These are phyloP conservation scores for Ophiobolus disseminans DNA, from an alignment of 2,329 filamentous ascomycete genomes.

Conservation along the genomic window DNA sequence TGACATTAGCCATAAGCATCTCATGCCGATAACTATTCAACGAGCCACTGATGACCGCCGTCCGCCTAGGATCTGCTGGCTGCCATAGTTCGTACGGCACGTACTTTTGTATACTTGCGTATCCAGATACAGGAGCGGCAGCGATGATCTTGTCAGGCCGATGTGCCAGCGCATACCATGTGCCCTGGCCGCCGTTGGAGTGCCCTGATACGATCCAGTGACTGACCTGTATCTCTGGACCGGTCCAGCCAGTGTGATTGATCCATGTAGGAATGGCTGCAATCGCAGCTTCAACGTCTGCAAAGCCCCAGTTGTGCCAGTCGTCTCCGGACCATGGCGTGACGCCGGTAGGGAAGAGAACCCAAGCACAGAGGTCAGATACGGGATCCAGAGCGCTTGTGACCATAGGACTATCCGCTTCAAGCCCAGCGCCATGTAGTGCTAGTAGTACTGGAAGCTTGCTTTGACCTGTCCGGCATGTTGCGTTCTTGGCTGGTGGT, in stretches of 20 bases:
- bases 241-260: constrained; percentile 55
- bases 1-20: constrained; percentile 59
- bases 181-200: constrained; percentile 67
- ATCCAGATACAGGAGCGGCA: constrained; percentile 64
- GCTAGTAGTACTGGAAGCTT: constrained; percentile 58
- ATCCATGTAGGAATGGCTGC: constrained; percentile 60
- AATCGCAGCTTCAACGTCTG: constrained; percentile 63
- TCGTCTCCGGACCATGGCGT: constrained; percentile 67
- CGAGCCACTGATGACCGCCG: constrained; percentile 56
- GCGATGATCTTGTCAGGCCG: constrained; percentile 63
- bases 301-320: constrained; percentile 66
- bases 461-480: constrained; percentile 24
- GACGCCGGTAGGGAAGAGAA: constrained; percentile 63
- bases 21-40: constrained; percentile 63
- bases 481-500: constrained; percentile 56
- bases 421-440: constrained; percentile 65
- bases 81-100: constrained; percentile 65
- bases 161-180: constrained; percentile 64
- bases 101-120: constrained; percentile 66
- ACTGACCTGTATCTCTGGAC: constrained; percentile 53
- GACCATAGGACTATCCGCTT: constrained; percentile 58
- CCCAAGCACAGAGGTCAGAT: constrained; percentile 62
- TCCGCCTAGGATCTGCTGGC: constrained; percentile 59
- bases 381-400: constrained; percentile 58
- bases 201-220: constrained; percentile 64